These are phyloP conservation scores for Bacidia gigantensis DNA, from an alignment of 495 filamentous ascomycete genomes.

Conservation along the genomic window DNA sequence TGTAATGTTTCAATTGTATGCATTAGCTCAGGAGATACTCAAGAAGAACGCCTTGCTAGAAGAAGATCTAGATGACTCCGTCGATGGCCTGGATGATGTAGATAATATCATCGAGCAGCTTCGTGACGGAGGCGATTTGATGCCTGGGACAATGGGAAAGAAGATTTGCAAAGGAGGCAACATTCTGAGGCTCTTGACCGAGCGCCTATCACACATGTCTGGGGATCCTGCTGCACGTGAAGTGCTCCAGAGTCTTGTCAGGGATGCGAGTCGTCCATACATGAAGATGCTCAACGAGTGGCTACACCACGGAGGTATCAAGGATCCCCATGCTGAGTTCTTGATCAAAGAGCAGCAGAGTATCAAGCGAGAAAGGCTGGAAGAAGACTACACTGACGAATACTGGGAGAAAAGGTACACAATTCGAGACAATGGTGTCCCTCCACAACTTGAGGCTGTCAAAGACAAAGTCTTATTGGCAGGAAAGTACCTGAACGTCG, in stretches of 20 bases:
- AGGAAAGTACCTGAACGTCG: constrained; percentile 95
- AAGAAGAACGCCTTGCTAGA: constrained; percentile 78
- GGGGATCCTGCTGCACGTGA: constrained; percentile 79
- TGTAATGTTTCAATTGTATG: constrained; percentile 79
- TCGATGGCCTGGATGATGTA: constrained; percentile 66
- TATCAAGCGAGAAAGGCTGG: constrained; percentile 77
- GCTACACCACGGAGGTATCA: constrained; percentile 91
- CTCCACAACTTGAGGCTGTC: constrained; percentile 81
- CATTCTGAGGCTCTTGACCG: constrained; percentile 71
- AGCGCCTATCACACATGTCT: constrained; percentile 71
- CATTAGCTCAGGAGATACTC: constrained; percentile 71
- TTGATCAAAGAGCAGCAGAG: constrained; percentile 91
- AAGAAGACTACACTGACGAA: constrained; percentile 95
- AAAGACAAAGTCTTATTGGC: constrained; percentile 89
- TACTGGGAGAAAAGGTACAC: constrained; percentile 99
- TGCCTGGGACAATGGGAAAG: constrained; percentile 65
- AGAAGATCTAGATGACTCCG: constrained; percentile 70
- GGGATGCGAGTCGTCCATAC: constrained; percentile 85
- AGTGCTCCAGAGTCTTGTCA: constrained; percentile 63
- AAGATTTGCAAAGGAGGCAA: constrained; percentile 91
- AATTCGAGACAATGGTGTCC: constrained; percentile 77
- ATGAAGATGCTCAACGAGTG: constrained; percentile 98
- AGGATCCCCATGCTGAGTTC: constrained; percentile 88
- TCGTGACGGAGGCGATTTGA: constrained; percentile 62
- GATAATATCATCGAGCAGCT: constrained; percentile 80